These are phyloP conservation scores for Mortierella sp. DNA, from an alignment of 371 early-diverging fungal genomes.

Conservation along the genomic window DNA sequence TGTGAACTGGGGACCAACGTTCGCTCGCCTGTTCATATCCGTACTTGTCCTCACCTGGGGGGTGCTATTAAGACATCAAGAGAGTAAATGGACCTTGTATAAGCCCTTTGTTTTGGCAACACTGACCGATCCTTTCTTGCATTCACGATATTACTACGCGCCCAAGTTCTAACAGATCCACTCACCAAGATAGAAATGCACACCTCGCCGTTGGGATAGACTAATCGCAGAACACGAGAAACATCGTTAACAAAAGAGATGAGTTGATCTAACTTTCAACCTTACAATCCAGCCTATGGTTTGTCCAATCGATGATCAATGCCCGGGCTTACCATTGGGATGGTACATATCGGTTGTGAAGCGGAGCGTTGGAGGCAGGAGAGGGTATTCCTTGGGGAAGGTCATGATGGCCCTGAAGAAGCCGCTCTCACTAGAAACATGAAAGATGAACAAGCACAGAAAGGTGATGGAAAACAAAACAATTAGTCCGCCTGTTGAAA, in stretches of 20 bases:
- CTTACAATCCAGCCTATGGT: no score
- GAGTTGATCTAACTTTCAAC: neutral
- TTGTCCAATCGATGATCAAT: neutral
- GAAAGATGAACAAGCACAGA: neutral
- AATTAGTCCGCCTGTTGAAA: neutral
- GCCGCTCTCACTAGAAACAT: constrained; percentile 83
- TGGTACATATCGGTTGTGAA: constrained; percentile 90
- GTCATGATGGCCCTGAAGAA: constrained; percentile 90
- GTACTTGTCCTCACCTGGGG: constrained; percentile 89
- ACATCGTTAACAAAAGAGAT: neutral
- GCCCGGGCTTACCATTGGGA: constrained; percentile 74
- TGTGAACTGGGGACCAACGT: constrained; percentile 96
- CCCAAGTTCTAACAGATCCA: no score
- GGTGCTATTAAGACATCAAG: constrained; percentile 63
- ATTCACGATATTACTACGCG: neutral
- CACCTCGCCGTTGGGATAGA: constrained; percentile 88
- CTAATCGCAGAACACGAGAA: constrained; percentile 43
- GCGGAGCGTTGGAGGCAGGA: constrained; percentile 88
- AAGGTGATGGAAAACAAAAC: neutral
- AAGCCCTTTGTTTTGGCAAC: neutral
- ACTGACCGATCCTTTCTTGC: neutral
- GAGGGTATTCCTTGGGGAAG: constrained; percentile 87
- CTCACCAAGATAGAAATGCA: constrained; percentile 94
- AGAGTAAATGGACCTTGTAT: neutral
- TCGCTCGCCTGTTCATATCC: constrained; percentile 94